Evolutionary conservation across 2,329 filamentous ascomycete genomes (phyloP).

Genomic region (Ophiostoma sp.): DNA sequence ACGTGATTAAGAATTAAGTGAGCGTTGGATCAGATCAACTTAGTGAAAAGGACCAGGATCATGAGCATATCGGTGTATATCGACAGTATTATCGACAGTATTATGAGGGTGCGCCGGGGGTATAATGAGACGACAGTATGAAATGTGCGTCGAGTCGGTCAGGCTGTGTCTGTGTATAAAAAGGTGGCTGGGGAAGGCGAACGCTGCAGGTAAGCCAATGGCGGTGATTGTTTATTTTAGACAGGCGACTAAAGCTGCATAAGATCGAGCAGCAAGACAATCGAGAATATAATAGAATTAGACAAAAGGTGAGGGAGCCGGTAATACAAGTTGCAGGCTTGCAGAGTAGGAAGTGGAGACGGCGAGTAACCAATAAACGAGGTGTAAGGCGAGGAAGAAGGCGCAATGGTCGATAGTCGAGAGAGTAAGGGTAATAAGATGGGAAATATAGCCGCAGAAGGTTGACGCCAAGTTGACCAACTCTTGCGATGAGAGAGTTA

Average conservation of each 20-base stretch:
- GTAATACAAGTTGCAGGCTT: conserved; percentile 1
- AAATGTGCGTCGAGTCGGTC: conserved; percentile 6
- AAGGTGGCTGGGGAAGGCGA: conserved; percentile 9
- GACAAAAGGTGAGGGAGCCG: background rate
- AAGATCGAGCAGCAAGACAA: background rate
- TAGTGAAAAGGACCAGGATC: conserved; percentile 22
- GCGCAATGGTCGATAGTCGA: background rate
- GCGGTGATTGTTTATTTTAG: background rate
- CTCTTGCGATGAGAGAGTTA: background rate
- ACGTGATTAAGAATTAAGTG: conserved; percentile 9
- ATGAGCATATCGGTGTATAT: conserved; percentile 10
- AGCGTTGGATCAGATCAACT: conserved; percentile 13
- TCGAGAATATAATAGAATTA: background rate
- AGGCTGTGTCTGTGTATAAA: conserved; percentile 6
- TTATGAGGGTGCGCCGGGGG: background rate
- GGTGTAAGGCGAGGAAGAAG: background rate
- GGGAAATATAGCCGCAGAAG: conserved; percentile 1
- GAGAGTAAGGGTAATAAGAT: background rate
- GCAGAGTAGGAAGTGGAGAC: conserved; percentile 7
- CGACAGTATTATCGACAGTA: background rate
- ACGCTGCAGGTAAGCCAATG: background rate
- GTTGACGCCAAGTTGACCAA: background rate
- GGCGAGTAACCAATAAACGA: background rate
- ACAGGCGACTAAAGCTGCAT: conserved; percentile 9
- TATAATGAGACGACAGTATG: background rate